Conservation (phyloP, 257 asterid genomes). For the Anisodus acutangulus region DNA sequence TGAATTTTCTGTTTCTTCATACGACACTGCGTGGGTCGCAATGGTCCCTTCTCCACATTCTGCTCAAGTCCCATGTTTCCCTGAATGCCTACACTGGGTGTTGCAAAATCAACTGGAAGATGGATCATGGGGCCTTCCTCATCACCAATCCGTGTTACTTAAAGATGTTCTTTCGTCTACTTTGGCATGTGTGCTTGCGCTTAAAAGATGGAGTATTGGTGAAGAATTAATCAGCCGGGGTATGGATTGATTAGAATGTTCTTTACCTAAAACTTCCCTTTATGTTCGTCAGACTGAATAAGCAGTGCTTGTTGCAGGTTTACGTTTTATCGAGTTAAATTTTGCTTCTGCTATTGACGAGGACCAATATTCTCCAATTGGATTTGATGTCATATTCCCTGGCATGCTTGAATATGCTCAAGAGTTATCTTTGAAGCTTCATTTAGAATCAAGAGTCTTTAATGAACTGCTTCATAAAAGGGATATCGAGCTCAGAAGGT, state of each 20-base stretch:
- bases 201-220: constrained; percentile 80
- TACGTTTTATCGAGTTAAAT: constrained; percentile 64
- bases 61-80: constrained; percentile 64
- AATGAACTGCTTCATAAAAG: constrained; percentile 53
- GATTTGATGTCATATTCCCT: constrained; percentile 76
- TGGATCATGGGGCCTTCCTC: constrained; percentile 94
- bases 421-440: constrained; percentile 58
- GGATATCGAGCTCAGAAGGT: constrained; percentile 81
- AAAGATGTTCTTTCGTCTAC: constrained; percentile 84
- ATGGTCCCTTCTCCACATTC: constrained; percentile 91
- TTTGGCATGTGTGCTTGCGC: constrained; percentile 86
- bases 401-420: constrained; percentile 82
- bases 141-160: constrained; percentile 56
- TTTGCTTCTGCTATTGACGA: constrained; percentile 53
- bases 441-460: constrained; percentile 51
- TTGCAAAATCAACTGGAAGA: constrained; percentile 69
- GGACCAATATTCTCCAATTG: constrained; percentile 66
- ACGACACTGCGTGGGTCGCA: constrained; percentile 99
- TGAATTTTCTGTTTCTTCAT: constrained; percentile 71
- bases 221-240: constrained; percentile 67
- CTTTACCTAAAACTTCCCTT: background rate
- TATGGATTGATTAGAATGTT: constrained; percentile 37
- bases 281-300: constrained; percentile 21
- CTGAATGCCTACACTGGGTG: constrained; percentile 73
- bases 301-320: constrained; percentile 48